phyloP scores from a whole-genome alignment of 2,329 filamentous ascomycete genomes.

The Trichoderma sp. region DNA sequence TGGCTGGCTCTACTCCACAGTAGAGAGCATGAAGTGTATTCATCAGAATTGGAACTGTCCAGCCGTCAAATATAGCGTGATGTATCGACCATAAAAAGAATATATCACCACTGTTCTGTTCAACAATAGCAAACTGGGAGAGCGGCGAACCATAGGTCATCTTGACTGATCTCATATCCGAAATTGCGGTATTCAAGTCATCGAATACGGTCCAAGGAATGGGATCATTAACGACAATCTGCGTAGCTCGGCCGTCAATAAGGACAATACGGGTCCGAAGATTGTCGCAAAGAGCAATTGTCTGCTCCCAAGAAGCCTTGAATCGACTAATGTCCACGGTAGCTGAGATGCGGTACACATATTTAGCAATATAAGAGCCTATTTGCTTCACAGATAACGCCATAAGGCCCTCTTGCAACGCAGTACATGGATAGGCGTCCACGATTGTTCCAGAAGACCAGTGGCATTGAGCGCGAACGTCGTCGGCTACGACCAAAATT shows the following conservation, averaged over 20 bases:
- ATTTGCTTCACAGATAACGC: constrained; percentile 31
- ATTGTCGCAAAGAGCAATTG: constrained; percentile 6
- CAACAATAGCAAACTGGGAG: not conserved
- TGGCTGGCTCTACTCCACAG: not conserved
- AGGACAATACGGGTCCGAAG: constrained; percentile 22
- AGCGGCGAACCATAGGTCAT: constrained; percentile 17
- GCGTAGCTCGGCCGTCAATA: constrained; percentile 9
- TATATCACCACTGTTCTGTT: not conserved
- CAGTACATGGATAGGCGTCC: constrained; percentile 39
- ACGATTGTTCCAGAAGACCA: constrained; percentile 20
- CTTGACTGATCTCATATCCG: not conserved
- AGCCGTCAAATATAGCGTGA: constrained; percentile 28
- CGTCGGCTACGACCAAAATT: not conserved
- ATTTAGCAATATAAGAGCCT: constrained; percentile 36
- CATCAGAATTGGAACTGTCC: constrained; percentile 16
- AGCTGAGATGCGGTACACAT: constrained; percentile 24
- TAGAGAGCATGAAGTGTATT: constrained; percentile 13
- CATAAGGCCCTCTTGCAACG: constrained; percentile 40
- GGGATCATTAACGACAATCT: constrained; percentile 16
- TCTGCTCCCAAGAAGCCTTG: constrained; percentile 29
- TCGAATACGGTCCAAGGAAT: not conserved
- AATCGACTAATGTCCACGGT: constrained; percentile 27
- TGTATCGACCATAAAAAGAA: constrained; percentile 26
- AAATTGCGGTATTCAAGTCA: not conserved
- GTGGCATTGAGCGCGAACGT: not conserved